Evolutionary conservation across 225 moss, liverwort and hornwort species (phyloP), one percentile per base, ranked within the genome.

Genomic region (Physcomitrellopsis africana): DNA sequence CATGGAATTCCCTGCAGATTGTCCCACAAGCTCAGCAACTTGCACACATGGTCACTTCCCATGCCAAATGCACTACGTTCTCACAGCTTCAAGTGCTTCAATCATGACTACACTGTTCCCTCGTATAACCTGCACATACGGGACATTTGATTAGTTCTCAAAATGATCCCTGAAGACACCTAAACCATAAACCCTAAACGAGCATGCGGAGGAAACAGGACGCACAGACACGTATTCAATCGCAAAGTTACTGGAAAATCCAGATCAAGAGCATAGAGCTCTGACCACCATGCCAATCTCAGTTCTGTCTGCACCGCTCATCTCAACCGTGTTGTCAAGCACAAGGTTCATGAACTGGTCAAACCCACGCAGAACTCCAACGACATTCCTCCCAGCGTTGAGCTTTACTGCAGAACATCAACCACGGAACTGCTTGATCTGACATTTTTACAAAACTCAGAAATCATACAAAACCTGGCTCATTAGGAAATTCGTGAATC

Each of bases 341-440:
- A 97, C 97, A 68, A 97, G 91, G 72, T 97, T 94, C 97, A 94
- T 97, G 64, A 97, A 94, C 82, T 94, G 93, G 81, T 97, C 97
- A 66, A 97, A 97, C 26, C 94, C 97, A 29, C 94, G 92, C 65
- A 97, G 63, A 24, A 97, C 93, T 66, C 94, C 94, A 57, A 97
- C 89, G 65, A 97, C 94, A 48, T 91, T 83, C 72, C 97, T 90
- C 72, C 93, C 91, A 42, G 94, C 94, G 62, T 94, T 99, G 24
- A 99, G 88, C 86, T 99, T 99, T 65, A 99, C 93, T 96, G 85
- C 1, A 82, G 64, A 8, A 41, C 54, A 73, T 42, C 18, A 18
- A 32, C 65, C 41, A 56, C 1, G 24, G 1, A 24, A 23, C 27
- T n/a, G 0, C 29, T 17, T 42, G 0, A 29, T 67, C 49, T 15